Base-by-base conservation (phyloP, 306 rosid species). In the Cicer yamashitae region DNA sequence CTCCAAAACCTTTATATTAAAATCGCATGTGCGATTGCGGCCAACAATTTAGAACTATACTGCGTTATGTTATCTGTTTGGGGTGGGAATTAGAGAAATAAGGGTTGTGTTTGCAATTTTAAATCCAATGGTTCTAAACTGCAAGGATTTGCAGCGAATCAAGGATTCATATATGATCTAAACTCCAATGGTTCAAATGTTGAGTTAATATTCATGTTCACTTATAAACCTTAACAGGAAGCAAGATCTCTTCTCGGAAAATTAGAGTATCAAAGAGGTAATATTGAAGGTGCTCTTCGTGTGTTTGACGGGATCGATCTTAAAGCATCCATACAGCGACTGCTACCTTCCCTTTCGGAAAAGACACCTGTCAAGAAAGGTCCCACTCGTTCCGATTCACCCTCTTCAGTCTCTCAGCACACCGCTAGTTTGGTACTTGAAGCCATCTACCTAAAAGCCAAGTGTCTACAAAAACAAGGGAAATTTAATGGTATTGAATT, bases 191-290 rank as follows among this genome's bases (percentile, higher is more conserved):
- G 25, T 22, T 22, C 52, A 59, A 20, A 56, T 43, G 15, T 17
- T 44, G 74, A 64, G 80, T n/a, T 47, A 56, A 71, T 67, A 37
- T 70, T 39, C 25, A 47, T 84, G 77, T 20, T 82, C 25, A 30
- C 18, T 51, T 37, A 59, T 47, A 43, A 61, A 78, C 54, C 20
- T 43, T 80, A 25, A 75, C 83, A 94, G 99, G 99, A 92, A 85
- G 99, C 99, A 82, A 86, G 92, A 84, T 88, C 93, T 76, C 97
- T 92, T 75, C 91, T 94, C 10, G 99, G 97, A 52, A 94, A 92
- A 87, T 83, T 94, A 73, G 97, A 94, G 86, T 92, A 94, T 82
- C 96, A 92, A 74, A 87, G 99, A 89, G 99, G 99, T 17, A 90
- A 94, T 68, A 80, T 92, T 0, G 96, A 89, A 87, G 88, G 96